These are phyloP conservation scores for Globisporangium cystogenes DNA, from an alignment of 352 stramenopile genomes.

Conservation along the genomic window DNA sequence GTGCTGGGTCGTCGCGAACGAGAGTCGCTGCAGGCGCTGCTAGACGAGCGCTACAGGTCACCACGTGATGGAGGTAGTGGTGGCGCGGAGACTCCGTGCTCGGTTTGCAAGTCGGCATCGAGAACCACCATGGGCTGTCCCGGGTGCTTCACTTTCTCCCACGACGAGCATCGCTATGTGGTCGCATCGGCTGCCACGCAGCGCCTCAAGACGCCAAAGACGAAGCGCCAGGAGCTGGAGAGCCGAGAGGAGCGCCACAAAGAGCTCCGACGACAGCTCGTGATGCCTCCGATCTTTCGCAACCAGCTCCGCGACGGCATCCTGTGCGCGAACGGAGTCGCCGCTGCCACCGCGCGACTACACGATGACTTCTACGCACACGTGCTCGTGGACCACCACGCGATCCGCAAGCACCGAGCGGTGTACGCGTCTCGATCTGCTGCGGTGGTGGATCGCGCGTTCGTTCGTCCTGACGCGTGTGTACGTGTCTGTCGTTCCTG, in stretches of 20 bases:
- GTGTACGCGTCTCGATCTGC: slow-evolving; percentile 27
- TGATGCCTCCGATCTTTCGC: slow-evolving; percentile 24
- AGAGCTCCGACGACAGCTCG: slow-evolving; percentile 42
- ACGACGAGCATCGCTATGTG: slow-evolving; percentile 24
- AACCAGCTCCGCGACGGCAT: not conserved
- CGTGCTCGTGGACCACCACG: slow-evolving; percentile 42
- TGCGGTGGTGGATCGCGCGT: not conserved
- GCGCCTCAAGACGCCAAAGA: slow-evolving; percentile 51
- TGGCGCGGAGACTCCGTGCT: slow-evolving; percentile 10
- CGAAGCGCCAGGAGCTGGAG: slow-evolving; percentile 35
- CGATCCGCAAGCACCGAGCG: slow-evolving; percentile 48
- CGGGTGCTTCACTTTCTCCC: slow-evolving; percentile 60
- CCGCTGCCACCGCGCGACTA: not conserved
- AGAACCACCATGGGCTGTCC: slow-evolving; percentile 37
- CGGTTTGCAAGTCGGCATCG: slow-evolving; percentile 28
- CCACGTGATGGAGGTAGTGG: not conserved
- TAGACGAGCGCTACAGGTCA: slow-evolving; percentile 21
- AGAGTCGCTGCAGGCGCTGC: slow-evolving; percentile 24
- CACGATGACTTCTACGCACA: slow-evolving; percentile 37
- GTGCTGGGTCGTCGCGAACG: slow-evolving; percentile 19
- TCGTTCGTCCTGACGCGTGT: not conserved
- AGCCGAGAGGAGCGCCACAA: slow-evolving; percentile 34
- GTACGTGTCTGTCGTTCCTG: not conserved
- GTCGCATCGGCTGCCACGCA: slow-evolving; percentile 31
- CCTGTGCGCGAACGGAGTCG: not conserved